Percentiles rank a stretch among this genome's conserved stretches.
Evolutionary conservation across 2,329 filamentous ascomycete genomes (phyloP).

Genomic region (Apiospora koreana): DNA sequence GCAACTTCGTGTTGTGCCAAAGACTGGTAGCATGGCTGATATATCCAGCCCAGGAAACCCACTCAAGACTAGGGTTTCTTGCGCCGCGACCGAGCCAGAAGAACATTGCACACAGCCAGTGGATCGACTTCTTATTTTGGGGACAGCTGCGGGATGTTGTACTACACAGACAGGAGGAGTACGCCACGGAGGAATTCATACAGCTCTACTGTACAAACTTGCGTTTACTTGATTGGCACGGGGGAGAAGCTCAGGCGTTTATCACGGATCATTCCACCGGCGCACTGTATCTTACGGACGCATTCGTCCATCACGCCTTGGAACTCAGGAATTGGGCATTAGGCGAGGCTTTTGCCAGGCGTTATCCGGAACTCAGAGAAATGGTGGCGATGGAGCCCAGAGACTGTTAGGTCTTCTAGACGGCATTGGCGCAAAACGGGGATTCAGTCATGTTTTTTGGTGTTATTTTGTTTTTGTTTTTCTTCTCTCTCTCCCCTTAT

Average conservation of each 20-base stretch:
- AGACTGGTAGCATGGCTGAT: slow-evolving; percentile 31
- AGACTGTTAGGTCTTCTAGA: background rate
- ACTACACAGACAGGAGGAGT: slow-evolving; percentile 36
- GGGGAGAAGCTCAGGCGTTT: slow-evolving; percentile 25
- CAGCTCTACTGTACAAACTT: slow-evolving; percentile 35
- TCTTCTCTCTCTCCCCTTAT: background rate
- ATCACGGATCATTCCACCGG: slow-evolving; percentile 27
- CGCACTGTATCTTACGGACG: slow-evolving; percentile 27
- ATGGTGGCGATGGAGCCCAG: slow-evolving; percentile 19
- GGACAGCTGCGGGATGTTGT: slow-evolving; percentile 35
- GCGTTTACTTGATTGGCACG: slow-evolving; percentile 37
- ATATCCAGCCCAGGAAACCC: slow-evolving; percentile 33
- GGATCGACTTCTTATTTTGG: slow-evolving; percentile 37
- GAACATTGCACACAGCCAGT: slow-evolving; percentile 29
- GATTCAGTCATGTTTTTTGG: background rate
- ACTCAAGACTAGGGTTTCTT: slow-evolving; percentile 24
- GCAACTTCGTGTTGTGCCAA: slow-evolving; percentile 34
- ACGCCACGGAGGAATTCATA: slow-evolving; percentile 39
- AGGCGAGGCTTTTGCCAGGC: slow-evolving; percentile 26
- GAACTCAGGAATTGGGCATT: slow-evolving; percentile 28
- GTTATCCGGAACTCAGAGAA: slow-evolving; percentile 29
- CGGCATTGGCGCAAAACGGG: background rate
- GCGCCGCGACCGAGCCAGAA: slow-evolving; percentile 30
- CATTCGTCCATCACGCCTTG: slow-evolving; percentile 27
- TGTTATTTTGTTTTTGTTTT: background rate